Conservation (phyloP, 2,329 filamentous ascomycete genomes). For the Diaporthe amygdali region DNA sequence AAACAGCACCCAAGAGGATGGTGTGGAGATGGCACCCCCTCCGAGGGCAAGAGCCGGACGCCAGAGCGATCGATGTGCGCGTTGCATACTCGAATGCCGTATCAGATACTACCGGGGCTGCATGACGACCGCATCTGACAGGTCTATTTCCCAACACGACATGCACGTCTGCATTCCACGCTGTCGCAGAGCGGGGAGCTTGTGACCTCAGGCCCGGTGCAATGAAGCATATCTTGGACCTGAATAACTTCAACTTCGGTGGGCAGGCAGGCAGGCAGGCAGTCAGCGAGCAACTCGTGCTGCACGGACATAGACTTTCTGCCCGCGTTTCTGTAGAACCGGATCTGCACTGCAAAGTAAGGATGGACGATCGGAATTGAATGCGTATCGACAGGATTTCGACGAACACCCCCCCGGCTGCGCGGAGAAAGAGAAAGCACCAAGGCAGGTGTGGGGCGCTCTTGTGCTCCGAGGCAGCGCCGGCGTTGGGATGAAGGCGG, state of each 20-base stretch:
- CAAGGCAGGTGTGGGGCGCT: not conserved
- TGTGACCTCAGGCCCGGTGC: not conserved
- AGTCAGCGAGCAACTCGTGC: not conserved
- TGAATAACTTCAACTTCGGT: not conserved
- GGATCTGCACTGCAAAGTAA: not conserved
- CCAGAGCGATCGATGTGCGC: slow-evolving; percentile 1
- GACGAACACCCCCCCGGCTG: not conserved
- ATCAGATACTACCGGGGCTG: slow-evolving; percentile 22
- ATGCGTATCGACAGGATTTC: not conserved
- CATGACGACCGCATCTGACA: slow-evolving; percentile 9
- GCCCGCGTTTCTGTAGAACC: not conserved
- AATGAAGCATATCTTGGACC: not conserved
- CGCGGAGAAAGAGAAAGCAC: not conserved
- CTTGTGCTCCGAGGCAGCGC: not conserved
- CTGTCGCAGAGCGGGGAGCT: not conserved
- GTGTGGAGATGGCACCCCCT: slow-evolving; percentile 4
- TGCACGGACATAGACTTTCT: not conserved
- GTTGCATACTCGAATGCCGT: slow-evolving; percentile 10
- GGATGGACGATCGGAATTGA: not conserved
- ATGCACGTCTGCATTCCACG: not conserved
- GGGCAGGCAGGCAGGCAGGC: too few species aligned
- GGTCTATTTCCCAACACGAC: not conserved
- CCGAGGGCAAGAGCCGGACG: not conserved
- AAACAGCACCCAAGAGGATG: not conserved
- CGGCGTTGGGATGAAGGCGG: slow-evolving; percentile 11